phyloP scores from a whole-genome alignment of 1,139 yeast genomes.

The Suhomyces kunorum region DNA sequence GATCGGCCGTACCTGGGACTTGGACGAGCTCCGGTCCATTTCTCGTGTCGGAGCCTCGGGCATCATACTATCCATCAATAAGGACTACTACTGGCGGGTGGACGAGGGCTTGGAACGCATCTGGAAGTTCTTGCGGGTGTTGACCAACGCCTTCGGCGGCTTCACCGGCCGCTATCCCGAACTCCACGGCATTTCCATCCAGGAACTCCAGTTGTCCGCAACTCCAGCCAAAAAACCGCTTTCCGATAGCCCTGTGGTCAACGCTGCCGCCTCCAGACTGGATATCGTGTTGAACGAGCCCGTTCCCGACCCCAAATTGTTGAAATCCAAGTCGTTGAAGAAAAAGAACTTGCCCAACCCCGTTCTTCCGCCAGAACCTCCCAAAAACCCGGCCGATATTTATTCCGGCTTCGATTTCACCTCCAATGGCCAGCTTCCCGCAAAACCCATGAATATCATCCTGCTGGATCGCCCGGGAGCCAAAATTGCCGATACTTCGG shows the following conservation, averaged over 20 bases:
- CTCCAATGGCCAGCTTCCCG: slow-evolving; percentile 44
- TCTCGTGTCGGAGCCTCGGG: slow-evolving; percentile 58
- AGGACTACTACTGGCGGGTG: slow-evolving; percentile 85
- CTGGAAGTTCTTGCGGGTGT: slow-evolving; percentile 57
- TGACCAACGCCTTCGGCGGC: slow-evolving; percentile 64
- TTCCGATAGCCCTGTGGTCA: slow-evolving; percentile 8
- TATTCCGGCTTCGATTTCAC: slow-evolving; percentile 46
- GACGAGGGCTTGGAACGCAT: slow-evolving; percentile 65
- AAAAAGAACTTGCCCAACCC: slow-evolving; percentile 31
- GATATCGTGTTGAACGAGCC: slow-evolving; percentile 25
- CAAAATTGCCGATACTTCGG: slow-evolving; percentile 3
- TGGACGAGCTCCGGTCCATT: slow-evolving; percentile 65
- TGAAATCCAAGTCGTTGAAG: slow-evolving; percentile 31
- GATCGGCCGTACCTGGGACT: slow-evolving; percentile 91
- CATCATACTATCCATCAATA: slow-evolving; percentile 64
- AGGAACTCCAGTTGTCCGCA: slow-evolving; percentile 39
- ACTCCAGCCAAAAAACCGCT: slow-evolving; percentile 23
- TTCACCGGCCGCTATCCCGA: slow-evolving; percentile 69
- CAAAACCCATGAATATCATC: slow-evolving; percentile 46
- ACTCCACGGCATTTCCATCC: slow-evolving; percentile 42
- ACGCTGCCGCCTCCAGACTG: slow-evolving; percentile 4
- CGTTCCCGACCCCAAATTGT: slow-evolving; percentile 26
- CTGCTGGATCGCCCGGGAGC: slow-evolving; percentile 12
- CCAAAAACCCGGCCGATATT: slow-evolving; percentile 17
- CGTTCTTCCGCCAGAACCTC: slow-evolving; percentile 23